Evolutionary conservation across 805 yeast genomes (phyloP), one percentile per base, ranked within the genome.

Genomic region (Ogataea saltuana): DNA sequence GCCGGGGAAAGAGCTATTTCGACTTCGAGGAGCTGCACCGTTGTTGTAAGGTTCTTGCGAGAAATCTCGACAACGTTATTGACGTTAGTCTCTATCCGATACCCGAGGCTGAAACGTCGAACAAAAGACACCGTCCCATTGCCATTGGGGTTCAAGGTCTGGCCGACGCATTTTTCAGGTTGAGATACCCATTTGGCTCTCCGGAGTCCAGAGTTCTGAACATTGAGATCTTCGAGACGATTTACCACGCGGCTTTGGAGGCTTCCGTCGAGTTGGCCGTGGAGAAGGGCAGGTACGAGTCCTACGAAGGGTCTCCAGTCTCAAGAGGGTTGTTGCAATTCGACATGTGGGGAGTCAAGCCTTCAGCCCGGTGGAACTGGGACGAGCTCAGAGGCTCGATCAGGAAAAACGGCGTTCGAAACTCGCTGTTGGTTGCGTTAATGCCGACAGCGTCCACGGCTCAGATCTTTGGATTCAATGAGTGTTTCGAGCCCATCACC

Each of bases 381-480:
- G 85, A 78, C 50, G 50, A 65, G 6, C 65, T 88, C 55, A 88
- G 85, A 65, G 69, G 67, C 9, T 68, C 78, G 30, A 72, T 91
- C 48, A 67, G 68, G 39, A 64, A 68, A 49, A 66, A 79, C 57
- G 98, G 98, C 36, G 57, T 91, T 31, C 73, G 97, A 59, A 91
- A 91, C 70, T 91, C 97, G 4, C 68, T 91, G 44, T 64, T 90
- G 13, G 86, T 90, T 25, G 97, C 95, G 1, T 93, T 97, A 41
- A 91, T 91, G 98, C 98, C 98, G 33, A 91, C 98, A 13, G 98
- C 98, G 2, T 88, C 97, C 1, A 91, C 98, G 2, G 91, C 98
- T 3, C 97, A 89, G 70, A 90, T 91, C 39, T 72, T 91, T 40
- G 98, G 97, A 29, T 88, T 78, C 71, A 90, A 82, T 56, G 98